Base-by-base conservation (phyloP, 768 basidiomycete genomes). In the Coprinopsis cinerea region DNA sequence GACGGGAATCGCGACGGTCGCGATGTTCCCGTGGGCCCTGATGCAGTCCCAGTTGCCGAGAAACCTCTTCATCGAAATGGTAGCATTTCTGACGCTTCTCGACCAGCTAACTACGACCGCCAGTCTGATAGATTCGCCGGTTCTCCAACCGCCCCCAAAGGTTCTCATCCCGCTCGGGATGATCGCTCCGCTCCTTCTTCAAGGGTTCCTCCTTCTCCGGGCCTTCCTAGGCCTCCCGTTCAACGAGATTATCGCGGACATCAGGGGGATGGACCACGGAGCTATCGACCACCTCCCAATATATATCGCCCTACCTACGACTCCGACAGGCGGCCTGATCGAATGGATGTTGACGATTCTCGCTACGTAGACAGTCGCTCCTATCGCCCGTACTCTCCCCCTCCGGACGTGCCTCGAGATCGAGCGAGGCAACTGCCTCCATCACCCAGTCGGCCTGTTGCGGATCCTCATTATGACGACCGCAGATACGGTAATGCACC, bases 261-360 rank as follows among this genome's bases (percentile, higher is more conserved):
- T 55, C 67, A 64, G 23, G 55, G 53, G 39, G 45, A 46, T 14
- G 43, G 46, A 20, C 15, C 18, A 14, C 14, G 24, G 35, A 61
- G 44, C n/a, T 36, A 34, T 54, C 53, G 59, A 37, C 50, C 44
- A 39, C 51, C 53, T 34, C 47, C 52, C 22, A 56, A 56, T 36
- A 56, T 54, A 1, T 76, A 74, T 51, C 66, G 74, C 37, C 64
- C 74, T 22, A 71, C 75, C 26, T 56, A 56, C 53, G 67, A 70
- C 53, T 71, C 70, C 47, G 66, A 68, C 51, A 63, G 72, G 51
- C 65, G 71, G 20, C 42, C 64, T 50, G 68, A 71, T 36, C 36
- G 62, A 32, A 56, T 68, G 49, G 68, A 69, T 44, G 54, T 69
- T 34, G 68, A 71, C 49, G 35, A 55, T 15, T 61, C 65, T 45